phyloP scores from a whole-genome alignment of 2,329 filamentous ascomycete species.

The Phyllosticta citribraziliensis region DNA sequence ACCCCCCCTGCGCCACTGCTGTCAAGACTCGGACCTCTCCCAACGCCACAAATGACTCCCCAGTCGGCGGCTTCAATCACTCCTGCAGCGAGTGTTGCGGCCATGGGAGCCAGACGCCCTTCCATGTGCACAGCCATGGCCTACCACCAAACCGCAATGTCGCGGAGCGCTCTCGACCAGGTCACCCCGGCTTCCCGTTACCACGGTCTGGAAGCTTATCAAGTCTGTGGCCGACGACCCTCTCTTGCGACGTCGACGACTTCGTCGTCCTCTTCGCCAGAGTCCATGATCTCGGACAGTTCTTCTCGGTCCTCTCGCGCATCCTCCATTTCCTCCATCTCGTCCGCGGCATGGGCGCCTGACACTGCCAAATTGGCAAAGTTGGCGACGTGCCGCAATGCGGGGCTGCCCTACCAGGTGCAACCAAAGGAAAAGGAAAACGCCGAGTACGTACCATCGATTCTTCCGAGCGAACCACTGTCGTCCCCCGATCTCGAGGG shows the following conservation, averaged over 20 bases:
- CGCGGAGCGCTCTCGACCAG: constrained; percentile 47
- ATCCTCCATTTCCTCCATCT: constrained; percentile 45
- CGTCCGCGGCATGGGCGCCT: constrained; percentile 43
- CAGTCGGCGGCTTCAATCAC: constrained; percentile 43
- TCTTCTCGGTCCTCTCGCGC: constrained; percentile 44
- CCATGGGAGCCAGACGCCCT: constrained; percentile 39
- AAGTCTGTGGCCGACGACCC: constrained; percentile 33
- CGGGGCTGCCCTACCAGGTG: constrained; percentile 32
- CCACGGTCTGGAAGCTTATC: constrained; percentile 36
- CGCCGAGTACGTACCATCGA: constrained; percentile 19
- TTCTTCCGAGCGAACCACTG: constrained; percentile 22
- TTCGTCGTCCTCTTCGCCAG: constrained; percentile 48
- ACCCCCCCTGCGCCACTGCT: constrained; percentile 45
- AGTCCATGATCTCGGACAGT: constrained; percentile 53
- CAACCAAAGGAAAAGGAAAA: constrained; percentile 29
- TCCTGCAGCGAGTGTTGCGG: constrained; percentile 51
- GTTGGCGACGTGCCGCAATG: constrained; percentile 43
- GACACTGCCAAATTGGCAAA: constrained; percentile 39
- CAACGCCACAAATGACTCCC: constrained; percentile 54
- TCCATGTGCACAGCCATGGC: constrained; percentile 52
- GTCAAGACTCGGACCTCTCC: constrained; percentile 45
- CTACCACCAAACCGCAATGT: constrained; percentile 44
- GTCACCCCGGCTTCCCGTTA: constrained; percentile 29
- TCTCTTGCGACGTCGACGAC: constrained; percentile 42
- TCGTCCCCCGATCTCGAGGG: constrained; percentile 30